Base-by-base conservation (phyloP, 768 basidiomycete genomes). In the Crucibulum laeve region DNA sequence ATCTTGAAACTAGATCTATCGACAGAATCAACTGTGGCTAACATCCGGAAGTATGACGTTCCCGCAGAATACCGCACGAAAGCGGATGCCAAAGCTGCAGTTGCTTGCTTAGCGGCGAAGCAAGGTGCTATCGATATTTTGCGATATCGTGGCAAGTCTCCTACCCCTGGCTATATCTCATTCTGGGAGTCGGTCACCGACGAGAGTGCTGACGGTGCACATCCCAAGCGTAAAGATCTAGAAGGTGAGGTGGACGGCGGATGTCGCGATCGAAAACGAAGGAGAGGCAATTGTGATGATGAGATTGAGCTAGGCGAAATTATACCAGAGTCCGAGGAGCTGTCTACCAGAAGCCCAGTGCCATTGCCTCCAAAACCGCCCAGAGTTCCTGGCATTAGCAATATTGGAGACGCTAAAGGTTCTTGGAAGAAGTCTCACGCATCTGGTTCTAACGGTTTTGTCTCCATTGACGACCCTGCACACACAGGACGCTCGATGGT, bases 1-100 rank as follows among this genome's bases (percentile, higher is more conserved):
- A 71, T 61, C 1, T 38, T 87, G 46, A 60, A 56, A 1, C 56
- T 81, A 23, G 61, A 68, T 28, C 51, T 79, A 13, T 68, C 64
- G 3, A 47, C 59, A 15, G 41, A 61, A 2, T 51, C 64, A 1
- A 40, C 51, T 13, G 37, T 60, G 17, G 65, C 62, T 1, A 65
- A 74, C 40, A 50, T 61, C n/a, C 67, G 66, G 24, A 59, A 58
- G 40, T 87, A 76, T 55, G 56, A 59, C 0, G 75, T 74, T 5
- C 60, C 70, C 5, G 56, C 64, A 6, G 69, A 77, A 45, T 84
- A 82, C 55, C 67, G 73, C 32, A 74, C 63, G 22, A 81, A 79
- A 51, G 64, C 65, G 13, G 84, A 87, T 48, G 84, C 84, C 4
- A 83, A 75, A 56, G 62, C 70, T 13, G 82, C 79, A 11, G 82